Evolutionary conservation across 2,329 filamentous ascomycete genomes (phyloP).

Genomic region (Fusarium keratoplasticum): DNA sequence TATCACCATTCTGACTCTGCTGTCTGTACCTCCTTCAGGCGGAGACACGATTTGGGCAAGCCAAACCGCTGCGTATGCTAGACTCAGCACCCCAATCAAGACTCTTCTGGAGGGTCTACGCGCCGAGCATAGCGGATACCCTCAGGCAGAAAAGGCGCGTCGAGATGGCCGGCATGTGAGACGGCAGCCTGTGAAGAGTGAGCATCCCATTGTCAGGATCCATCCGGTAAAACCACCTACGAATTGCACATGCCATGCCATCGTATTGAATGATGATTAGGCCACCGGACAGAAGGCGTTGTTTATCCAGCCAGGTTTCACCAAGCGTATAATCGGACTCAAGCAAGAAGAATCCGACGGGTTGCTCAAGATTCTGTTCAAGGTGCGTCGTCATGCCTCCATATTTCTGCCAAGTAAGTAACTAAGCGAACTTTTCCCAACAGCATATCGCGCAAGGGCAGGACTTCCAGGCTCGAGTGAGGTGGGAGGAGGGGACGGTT

Average conservation of each 20-base stretch:
- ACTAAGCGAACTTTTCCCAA: background rate
- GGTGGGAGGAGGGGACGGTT: conserved; percentile 71
- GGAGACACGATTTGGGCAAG: conserved; percentile 17
- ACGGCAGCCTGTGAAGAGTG: conserved; percentile 52
- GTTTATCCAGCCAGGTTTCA: background rate
- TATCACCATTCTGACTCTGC: conserved; percentile 50
- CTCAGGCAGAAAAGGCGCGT: conserved; percentile 3
- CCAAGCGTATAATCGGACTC: background rate
- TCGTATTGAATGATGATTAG: background rate
- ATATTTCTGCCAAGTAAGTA: background rate
- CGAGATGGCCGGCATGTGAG: conserved; percentile 1
- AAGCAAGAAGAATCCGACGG: conserved; percentile 2
- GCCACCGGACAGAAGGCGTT: background rate
- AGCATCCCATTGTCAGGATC: conserved; percentile 58
- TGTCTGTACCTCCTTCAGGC: conserved; percentile 2
- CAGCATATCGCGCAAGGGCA: conserved; percentile 38
- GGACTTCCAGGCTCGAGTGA: conserved; percentile 72
- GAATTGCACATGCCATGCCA: conserved; percentile 27
- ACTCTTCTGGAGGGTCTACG: conserved; percentile 6
- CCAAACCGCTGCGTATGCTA: conserved; percentile 5
- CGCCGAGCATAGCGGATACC: conserved; percentile 8
- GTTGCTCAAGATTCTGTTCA: background rate
- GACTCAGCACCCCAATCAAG: conserved; percentile 4
- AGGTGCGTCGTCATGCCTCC: background rate
- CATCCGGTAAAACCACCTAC: conserved; percentile 50